phyloP scores from a whole-genome alignment of 441 rosid species.

The Gossypium schwendimanii region DNA sequence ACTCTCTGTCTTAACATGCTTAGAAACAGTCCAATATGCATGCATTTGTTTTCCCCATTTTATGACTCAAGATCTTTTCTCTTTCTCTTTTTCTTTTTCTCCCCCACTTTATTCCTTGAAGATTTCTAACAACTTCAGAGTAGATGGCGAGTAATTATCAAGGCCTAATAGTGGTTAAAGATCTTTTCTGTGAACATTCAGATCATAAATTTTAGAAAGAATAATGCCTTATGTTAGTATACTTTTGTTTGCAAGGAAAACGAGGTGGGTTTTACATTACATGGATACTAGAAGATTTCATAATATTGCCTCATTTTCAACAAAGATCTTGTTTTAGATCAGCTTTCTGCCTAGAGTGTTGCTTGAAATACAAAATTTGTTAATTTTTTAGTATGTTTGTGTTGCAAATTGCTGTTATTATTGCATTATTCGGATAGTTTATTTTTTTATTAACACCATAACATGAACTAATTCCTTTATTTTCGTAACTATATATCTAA shows the following conservation, averaged over 20 bases:
- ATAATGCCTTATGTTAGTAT: neutral
- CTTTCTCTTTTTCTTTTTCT: neutral
- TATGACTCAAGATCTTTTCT: neutral
- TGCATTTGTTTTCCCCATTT: neutral
- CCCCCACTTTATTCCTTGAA: neutral
- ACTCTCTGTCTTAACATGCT: neutral
- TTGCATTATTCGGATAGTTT: neutral
- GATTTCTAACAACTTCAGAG: neutral
- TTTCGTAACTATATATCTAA: neutral
- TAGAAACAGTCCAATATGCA: neutral
- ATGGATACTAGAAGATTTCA: neutral
- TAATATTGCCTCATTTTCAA: neutral
- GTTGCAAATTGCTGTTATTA: neutral
- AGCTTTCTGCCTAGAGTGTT: neutral
- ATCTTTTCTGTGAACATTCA: constrained; percentile 7
- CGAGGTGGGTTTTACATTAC: neutral
- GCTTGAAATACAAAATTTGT: neutral
- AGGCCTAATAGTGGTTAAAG: neutral
- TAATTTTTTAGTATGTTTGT: neutral
- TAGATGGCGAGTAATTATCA: neutral
- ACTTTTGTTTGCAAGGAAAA: neutral
- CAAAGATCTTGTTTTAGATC: neutral
- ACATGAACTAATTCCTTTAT: neutral
- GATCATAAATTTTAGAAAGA: neutral
- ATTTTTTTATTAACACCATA: neutral